Percentiles rank a stretch among this genome's conserved stretches.
Evolutionary conservation across 768 basidiomycete species (phyloP).

Genomic region (Mycena indigotica): DNA sequence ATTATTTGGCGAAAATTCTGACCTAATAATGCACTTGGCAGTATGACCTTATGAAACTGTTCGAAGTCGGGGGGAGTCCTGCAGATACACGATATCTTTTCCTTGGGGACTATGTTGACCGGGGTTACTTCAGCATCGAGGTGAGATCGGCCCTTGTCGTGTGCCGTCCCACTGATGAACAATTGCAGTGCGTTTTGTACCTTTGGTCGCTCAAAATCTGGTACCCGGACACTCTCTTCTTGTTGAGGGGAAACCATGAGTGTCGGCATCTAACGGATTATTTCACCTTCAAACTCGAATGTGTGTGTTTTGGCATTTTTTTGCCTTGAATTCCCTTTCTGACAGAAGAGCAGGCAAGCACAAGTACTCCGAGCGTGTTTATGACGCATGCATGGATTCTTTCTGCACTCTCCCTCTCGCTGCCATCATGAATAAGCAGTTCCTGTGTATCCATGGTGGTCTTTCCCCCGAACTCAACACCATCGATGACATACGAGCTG

Average conservation of each 20-base stretch:
- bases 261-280: constrained; percentile 98
- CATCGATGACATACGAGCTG: constrained; percentile 88
- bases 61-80: constrained; percentile 93
- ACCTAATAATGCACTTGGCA: constrained; percentile 33
- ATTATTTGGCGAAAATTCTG: too few relatives aligned
- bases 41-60: constrained; percentile 95
- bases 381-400: constrained; percentile 97
- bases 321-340: constrained; percentile 2
- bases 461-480: constrained; percentile 94
- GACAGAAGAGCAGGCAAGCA: constrained; percentile 76
- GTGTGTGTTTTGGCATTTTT: constrained; percentile 48
- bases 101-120: constrained; percentile 90
- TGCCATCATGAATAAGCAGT: constrained; percentile 99
- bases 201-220: constrained; percentile 99
- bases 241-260: constrained; percentile 97
- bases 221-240: constrained; percentile 96
- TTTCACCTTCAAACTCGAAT: constrained; percentile 98
- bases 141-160: constrained; percentile 39
- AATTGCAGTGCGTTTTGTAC: constrained; percentile 86
- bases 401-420: constrained; percentile 95
- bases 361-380: constrained; percentile 96
- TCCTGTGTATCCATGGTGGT: constrained; percentile 97
- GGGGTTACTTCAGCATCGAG: constrained; percentile 94
- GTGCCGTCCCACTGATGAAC: background rate
- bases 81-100: constrained; percentile 92